Evolutionary conservation across 2,329 filamentous ascomycete species (phyloP).

Genomic region (Teratosphaeria epicoccoides): DNA sequence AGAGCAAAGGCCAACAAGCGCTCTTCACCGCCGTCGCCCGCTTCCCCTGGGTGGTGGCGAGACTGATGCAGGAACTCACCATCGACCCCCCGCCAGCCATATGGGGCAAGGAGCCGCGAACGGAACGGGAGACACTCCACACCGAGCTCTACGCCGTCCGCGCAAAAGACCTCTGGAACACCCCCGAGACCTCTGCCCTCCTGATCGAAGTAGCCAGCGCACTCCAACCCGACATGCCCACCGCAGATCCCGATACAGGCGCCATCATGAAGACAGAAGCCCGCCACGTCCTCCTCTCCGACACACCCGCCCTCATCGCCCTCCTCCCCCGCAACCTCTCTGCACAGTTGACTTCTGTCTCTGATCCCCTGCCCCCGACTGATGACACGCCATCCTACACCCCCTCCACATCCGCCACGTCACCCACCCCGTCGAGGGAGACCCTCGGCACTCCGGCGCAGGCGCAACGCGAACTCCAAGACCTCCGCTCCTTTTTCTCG

Average conservation of each 20-base stretch:
- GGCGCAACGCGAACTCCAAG: constrained; percentile 18
- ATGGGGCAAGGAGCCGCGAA: constrained; percentile 66
- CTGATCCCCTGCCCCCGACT: constrained; percentile 69
- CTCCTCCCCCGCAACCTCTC: constrained; percentile 58
- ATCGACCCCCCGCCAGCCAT: constrained; percentile 67
- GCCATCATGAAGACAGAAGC: constrained; percentile 48
- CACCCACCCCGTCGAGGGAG: constrained; percentile 2
- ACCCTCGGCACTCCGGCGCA: constrained; percentile 7
- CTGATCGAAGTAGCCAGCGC: constrained; percentile 59
- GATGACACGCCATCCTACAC: constrained; percentile 3
- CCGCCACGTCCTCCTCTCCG: constrained; percentile 68
- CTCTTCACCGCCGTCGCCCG: constrained; percentile 58
- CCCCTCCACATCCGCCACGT: background rate
- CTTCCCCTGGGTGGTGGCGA: constrained; percentile 75
- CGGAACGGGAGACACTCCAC: constrained; percentile 56
- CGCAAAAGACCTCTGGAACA: constrained; percentile 79
- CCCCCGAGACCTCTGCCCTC: constrained; percentile 55
- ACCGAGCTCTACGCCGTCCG: constrained; percentile 65
- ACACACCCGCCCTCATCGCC: constrained; percentile 59
- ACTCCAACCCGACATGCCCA: constrained; percentile 30
- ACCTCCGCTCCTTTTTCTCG: constrained; percentile 19
- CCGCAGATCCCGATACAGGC: constrained; percentile 29
- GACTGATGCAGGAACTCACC: constrained; percentile 69
- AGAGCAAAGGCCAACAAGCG: constrained; percentile 51
- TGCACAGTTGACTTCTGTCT: constrained; percentile 56